Conservation (phyloP, 169 alveolate genomes). For the Cryptosporidium ubiquitum region DNA sequence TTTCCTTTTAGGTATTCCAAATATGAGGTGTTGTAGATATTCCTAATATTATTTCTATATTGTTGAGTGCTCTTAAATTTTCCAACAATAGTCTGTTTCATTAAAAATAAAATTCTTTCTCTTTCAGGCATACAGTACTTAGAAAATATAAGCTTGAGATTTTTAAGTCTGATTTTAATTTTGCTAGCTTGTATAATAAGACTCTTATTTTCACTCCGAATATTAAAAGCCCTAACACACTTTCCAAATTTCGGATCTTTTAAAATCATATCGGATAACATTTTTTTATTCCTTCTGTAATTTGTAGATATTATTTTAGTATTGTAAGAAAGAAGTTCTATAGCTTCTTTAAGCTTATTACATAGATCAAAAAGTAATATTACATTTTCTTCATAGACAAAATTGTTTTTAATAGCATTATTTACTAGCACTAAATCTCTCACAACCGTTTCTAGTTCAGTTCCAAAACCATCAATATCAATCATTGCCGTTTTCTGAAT, state of each 20-base stretch:
- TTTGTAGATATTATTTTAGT: neutral
- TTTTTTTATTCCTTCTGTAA: neutral
- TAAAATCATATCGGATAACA: neutral
- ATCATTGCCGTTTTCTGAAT: neutral
- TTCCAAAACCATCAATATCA: neutral
- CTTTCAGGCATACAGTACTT: slow-evolving; percentile 13
- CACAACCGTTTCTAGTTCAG: neutral
- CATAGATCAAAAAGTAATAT: neutral
- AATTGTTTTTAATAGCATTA: neutral
- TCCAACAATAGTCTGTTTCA: slow-evolving; percentile 12
- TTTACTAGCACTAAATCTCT: neutral
- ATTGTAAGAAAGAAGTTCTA: neutral
- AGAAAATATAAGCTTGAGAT: slow-evolving; percentile 2
- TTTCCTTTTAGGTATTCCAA: neutral
- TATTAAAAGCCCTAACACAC: neutral
- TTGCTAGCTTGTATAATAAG: neutral
- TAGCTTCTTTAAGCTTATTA: neutral
- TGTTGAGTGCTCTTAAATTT: neutral
- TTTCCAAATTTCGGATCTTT: neutral
- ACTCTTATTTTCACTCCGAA: neutral
- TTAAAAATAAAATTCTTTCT: neutral
- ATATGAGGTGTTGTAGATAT: neutral
- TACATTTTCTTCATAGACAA: neutral
- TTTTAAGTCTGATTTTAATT: slow-evolving; percentile 13
- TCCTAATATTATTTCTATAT: neutral